Percentiles rank a stretch among this genome's conserved stretches.
Evolutionary conservation across 768 basidiomycete genomes (phyloP).

Genomic region (Punctularia strigosozonata): DNA sequence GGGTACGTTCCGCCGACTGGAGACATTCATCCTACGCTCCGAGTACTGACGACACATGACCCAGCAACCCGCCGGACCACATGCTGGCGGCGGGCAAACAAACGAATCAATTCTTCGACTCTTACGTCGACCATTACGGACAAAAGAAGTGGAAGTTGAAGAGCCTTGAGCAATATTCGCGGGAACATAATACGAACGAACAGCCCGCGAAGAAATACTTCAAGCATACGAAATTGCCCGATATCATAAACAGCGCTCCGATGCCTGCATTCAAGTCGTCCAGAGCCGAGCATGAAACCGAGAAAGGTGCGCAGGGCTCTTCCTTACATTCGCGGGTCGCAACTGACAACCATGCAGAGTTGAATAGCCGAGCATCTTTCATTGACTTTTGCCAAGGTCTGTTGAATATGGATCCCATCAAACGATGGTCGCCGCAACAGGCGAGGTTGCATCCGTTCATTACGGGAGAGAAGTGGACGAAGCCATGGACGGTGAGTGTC

Average conservation of each 20-base stretch:
- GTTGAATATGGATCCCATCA: conserved; percentile 87
- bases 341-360: conserved; percentile 57
- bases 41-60: conserved; percentile 3
- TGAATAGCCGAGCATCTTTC: conserved; percentile 88
- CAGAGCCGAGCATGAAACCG: conserved; percentile 66
- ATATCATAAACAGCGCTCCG: conserved; percentile 95
- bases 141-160: conserved; percentile 85
- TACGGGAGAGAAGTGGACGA: conserved; percentile 90
- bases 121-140: conserved; percentile 57
- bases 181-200: conserved; percentile 91
- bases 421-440: conserved; percentile 96
- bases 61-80: conserved; percentile 77
- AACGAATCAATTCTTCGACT: conserved; percentile 86
- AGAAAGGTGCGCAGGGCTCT: conserved; percentile 55
- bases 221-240: conserved; percentile 84
- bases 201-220: conserved; percentile 99
- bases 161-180: conserved; percentile 86
- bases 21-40: neutral
- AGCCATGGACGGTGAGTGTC: conserved; percentile 64
- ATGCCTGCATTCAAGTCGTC: conserved; percentile 76
- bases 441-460: conserved; percentile 95
- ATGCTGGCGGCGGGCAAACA: conserved; percentile 98
- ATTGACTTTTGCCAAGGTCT: conserved; percentile 96
- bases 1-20: conserved; percentile 47
- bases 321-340: conserved; percentile 1